Evolutionary conservation across 1,284 basidiomycete genomes (phyloP), one percentile per base, ranked within the genome.

Genomic region (Ustilago tritici): DNA sequence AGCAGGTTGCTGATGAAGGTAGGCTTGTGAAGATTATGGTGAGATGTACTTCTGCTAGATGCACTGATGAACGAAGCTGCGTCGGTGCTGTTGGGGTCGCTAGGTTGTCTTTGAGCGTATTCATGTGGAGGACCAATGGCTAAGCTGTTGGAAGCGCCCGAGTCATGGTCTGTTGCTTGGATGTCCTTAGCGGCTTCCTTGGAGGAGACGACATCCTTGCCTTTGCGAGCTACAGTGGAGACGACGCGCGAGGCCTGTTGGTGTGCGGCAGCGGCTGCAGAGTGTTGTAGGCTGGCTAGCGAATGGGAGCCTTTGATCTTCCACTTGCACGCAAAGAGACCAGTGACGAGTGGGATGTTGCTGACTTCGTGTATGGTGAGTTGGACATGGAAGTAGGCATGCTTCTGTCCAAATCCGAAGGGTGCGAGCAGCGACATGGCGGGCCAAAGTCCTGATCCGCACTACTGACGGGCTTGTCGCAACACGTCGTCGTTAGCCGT

Each of bases 271-370:
- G 74, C 74, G 6, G 71, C 67, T 7, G 76, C 64, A 8, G 76
- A 58, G 38, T 78, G 70, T 52, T 78, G 72, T 32, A 81, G 56
- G 35, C 62, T 75, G 19, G 70, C 61, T 10, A 81, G 58, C 17
- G 76, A 70, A 61, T 84, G 73, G 1, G 90, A 90, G 75, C 90
- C 89, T 87, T 91, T 92, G 87, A 93, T 90, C 84, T 90, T 91
- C 93, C 93, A 94, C 56, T 89, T 89, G 43, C 92, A 89, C 15
- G 89, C 90, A 82, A 94, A 94, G 80, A 92, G 89, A 71, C 93
- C 93, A 46, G 88, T 87, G 56, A 93, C 90, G 70, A 93, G 89
- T 0, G 93, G 93, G 0, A 94, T 91, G 80, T 91, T 92, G 49
- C 90, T 88, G 35, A 94, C 89, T 78, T 93, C 90, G 85, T 93